Conservation (phyloP, 352 stramenopile species). For the Phytophthora pseudosyringae region DNA sequence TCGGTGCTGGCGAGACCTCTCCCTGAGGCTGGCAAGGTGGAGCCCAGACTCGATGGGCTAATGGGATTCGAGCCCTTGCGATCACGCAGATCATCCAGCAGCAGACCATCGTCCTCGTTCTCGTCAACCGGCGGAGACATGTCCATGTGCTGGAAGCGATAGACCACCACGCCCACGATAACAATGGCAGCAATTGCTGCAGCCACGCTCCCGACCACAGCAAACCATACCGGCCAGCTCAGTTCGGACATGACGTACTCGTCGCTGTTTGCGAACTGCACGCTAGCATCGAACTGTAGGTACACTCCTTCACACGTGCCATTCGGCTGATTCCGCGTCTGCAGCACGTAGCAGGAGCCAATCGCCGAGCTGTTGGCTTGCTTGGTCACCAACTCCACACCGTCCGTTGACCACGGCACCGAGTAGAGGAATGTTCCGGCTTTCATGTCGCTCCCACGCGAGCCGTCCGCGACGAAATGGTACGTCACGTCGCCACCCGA, state of each 20-base stretch:
- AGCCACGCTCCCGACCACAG: conserved; percentile 67
- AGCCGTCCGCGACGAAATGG: conserved; percentile 82
- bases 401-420: conserved; percentile 37
- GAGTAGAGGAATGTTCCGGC: conserved; percentile 73
- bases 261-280: conserved; percentile 61
- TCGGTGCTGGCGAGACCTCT: conserved; percentile 17
- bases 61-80: conserved; percentile 13
- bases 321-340: conserved; percentile 76
- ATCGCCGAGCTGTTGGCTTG: conserved; percentile 52
- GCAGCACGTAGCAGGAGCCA: conserved; percentile 65
- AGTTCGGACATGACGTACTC: conserved; percentile 68
- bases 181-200: conserved; percentile 54
- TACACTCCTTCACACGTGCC: conserved; percentile 72
- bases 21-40: conserved; percentile 24
- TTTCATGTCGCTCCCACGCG: conserved; percentile 62
- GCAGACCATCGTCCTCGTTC: conserved; percentile 36
- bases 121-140: conserved; percentile 24
- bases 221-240: conserved; percentile 52
- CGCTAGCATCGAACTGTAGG: conserved; percentile 63
- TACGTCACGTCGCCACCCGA: conserved; percentile 41
- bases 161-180: conserved; percentile 55
- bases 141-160: conserved; percentile 50
- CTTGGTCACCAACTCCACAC: conserved; percentile 26
- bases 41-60: conserved; percentile 21
- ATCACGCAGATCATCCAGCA: conserved; percentile 37